Evolutionary conservation across 2,329 filamentous ascomycete genomes (phyloP).

Genomic region (Fusarium tupiense): DNA sequence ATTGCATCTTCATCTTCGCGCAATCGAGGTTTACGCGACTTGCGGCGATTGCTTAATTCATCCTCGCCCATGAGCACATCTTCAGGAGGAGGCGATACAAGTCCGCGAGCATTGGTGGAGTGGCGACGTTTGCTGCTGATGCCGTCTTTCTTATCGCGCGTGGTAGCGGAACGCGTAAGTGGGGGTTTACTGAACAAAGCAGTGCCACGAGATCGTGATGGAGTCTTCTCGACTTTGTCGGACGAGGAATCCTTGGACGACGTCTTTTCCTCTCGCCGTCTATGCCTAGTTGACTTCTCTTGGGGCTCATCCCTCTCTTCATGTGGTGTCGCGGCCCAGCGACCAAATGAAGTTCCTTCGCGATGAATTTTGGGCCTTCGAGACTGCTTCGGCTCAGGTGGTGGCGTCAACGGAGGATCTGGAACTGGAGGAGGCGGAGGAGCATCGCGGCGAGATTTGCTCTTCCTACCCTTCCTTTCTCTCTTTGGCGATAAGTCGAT

Average conservation of each 20-base stretch:
- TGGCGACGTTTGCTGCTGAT: constrained; percentile 69
- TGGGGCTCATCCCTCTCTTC: constrained; percentile 66
- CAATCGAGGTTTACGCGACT: constrained; percentile 52
- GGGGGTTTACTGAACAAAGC: constrained; percentile 76
- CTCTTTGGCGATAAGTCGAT: constrained; percentile 60
- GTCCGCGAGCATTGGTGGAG: constrained; percentile 72
- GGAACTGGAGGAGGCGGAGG: constrained; percentile 55
- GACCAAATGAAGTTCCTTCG: constrained; percentile 77
- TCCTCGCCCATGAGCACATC: constrained; percentile 71
- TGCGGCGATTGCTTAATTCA: constrained; percentile 53
- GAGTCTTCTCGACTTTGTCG: constrained; percentile 69
- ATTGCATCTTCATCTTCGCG: constrained; percentile 56
- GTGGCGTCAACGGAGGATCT: constrained; percentile 59
- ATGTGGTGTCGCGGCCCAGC: constrained; percentile 69
- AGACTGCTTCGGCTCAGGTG: constrained; percentile 65
- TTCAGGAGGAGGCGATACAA: constrained; percentile 79
- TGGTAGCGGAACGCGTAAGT: constrained; percentile 75
- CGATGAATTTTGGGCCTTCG: constrained; percentile 81
- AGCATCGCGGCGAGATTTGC: constrained; percentile 50
- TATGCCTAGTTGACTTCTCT: constrained; percentile 62
- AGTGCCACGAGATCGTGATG: constrained; percentile 63
- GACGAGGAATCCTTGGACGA: constrained; percentile 77
- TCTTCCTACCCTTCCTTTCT: constrained; percentile 56
- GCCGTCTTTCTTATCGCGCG: constrained; percentile 69
- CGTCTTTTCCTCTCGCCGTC: constrained; percentile 70